Evolutionary conservation across 148 eudicot species (phyloP).

Genomic region (Rhododendron kiyosumense): DNA sequence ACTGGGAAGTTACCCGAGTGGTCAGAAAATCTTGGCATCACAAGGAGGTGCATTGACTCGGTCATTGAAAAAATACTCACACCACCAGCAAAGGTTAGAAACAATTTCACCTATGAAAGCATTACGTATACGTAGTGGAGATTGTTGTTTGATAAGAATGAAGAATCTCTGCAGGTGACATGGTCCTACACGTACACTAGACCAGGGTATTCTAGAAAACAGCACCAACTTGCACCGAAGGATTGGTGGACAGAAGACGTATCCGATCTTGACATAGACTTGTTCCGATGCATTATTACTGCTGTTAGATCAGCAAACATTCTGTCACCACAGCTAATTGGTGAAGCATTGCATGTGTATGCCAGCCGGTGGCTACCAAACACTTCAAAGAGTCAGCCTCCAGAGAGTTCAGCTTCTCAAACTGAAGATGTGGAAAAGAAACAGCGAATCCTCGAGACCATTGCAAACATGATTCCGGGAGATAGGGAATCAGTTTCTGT

Average conservation of each 20-base stretch:
- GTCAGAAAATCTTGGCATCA: conserved; percentile 55
- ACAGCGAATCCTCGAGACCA: conserved; percentile 34
- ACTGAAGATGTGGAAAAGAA: conserved; percentile 18
- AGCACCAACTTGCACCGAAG: conserved; percentile 38
- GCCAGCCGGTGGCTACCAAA: conserved; percentile 45
- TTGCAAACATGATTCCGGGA: conserved; percentile 43
- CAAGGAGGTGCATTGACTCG: conserved; percentile 54
- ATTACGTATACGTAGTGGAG: neutral
- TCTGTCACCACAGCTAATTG: conserved; percentile 49
- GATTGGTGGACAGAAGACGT: conserved; percentile 83
- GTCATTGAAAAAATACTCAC: conserved; percentile 47
- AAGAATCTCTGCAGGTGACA: conserved; percentile 32
- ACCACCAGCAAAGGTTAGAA: conserved; percentile 37
- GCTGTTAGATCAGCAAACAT: conserved; percentile 34
- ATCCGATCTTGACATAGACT: conserved; percentile 43
- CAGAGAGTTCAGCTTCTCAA: conserved; percentile 22
- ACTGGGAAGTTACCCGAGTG: conserved; percentile 32
- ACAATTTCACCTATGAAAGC: neutral
- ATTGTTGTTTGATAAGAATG: neutral
- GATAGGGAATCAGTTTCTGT: conserved; percentile 46
- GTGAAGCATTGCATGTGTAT: conserved; percentile 66
- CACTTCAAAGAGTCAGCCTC: conserved; percentile 15
- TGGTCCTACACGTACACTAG: conserved; percentile 70
- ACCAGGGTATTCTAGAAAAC: conserved; percentile 38
- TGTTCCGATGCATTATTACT: conserved; percentile 38